These are phyloP conservation scores for Fomitopsis palustris DNA, from an alignment of 1,284 basidiomycete genomes.

Conservation along the genomic window DNA sequence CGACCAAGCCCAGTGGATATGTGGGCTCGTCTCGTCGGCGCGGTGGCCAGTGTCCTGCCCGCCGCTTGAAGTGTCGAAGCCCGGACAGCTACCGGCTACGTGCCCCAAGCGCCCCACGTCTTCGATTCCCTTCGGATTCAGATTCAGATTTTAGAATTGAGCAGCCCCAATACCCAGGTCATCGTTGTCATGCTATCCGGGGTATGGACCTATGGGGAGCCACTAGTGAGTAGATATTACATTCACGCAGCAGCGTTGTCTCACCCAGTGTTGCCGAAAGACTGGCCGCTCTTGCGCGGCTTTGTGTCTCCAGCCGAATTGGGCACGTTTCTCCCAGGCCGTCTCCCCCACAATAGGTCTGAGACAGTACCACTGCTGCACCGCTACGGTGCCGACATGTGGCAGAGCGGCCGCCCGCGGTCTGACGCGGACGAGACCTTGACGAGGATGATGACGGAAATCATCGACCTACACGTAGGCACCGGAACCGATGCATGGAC, in stretches of 20 bases:
- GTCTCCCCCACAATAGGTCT: constrained; percentile 13
- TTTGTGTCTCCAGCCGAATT: constrained; percentile 5
- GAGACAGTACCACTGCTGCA: constrained; percentile 8
- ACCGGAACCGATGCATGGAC: constrained; percentile 16
- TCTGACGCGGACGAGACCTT: not conserved
- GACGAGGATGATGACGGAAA: constrained; percentile 6
- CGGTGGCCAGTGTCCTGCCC: no score
- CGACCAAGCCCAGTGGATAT: no score
- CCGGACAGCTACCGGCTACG: no score
- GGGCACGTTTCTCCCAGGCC: constrained; percentile 12
- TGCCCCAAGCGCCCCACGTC: no score
- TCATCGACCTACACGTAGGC: constrained; percentile 17
- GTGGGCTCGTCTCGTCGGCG: no score
- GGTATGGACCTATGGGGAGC: constrained; percentile 20
- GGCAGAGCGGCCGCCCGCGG: not conserved
- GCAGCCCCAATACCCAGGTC: constrained; percentile 17
- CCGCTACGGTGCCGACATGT: not conserved
- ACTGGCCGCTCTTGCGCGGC: constrained; percentile 19
- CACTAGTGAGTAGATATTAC: constrained; percentile 15
- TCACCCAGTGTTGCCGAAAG: constrained; percentile 10
- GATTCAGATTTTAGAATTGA: no score
- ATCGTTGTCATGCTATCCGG: constrained; percentile 13
- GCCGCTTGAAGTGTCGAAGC: no score
- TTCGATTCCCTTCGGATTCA: no score
- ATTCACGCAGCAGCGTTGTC: not conserved